Evolutionary conservation across 129 eudicot genomes (phyloP), one percentile per base, ranked within the genome.

Genomic region (Kitagawia praeruptora): DNA sequence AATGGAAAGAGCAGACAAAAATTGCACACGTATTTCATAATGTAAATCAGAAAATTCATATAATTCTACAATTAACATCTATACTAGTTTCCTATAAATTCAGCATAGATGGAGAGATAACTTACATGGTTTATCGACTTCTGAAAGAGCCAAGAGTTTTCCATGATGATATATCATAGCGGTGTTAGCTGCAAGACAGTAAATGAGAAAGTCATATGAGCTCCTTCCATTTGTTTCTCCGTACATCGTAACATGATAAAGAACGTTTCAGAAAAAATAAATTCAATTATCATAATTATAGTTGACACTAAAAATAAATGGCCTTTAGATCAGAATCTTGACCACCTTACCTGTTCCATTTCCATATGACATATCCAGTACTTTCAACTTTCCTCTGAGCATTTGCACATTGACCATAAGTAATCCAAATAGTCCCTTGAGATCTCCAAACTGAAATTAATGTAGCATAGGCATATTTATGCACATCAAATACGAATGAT

Each of bases 41-140:
- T 67, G 39, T 28, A 31, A 14, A 28, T 12, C 41, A 67, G 41
- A 67, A 67, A 67, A 10, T 67, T 25, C 10, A 67, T 67, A 28
- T 5, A 28, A 31, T 5, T 31, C 23, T 28, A 31, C 41, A 31
- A 61, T 13, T 67, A 16, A 67, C 14, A 67, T 1, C 14, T 31
- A 13, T 31, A 67, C 16, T 31, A 14, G 39, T 27, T 34, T 37
- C 49, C 7, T 37, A 3, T 16, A 70, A 19, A 71, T 61, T 41
- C 27, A 45, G 58, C 71, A 70, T 78, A 63, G 61, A 74, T 2
- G 56, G 39, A 67, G 51, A 37, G 80, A 49, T 44, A 66, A 45
- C 87, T 88, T 90, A 96, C 99, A 96, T 44, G 99, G 99, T 86
- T 92, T 96, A 78, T 96, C 99, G n/a, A 80, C 97, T 87, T 96